Conservation (phyloP, 345 rosid species). For the Melastoma malabathricum region DNA sequence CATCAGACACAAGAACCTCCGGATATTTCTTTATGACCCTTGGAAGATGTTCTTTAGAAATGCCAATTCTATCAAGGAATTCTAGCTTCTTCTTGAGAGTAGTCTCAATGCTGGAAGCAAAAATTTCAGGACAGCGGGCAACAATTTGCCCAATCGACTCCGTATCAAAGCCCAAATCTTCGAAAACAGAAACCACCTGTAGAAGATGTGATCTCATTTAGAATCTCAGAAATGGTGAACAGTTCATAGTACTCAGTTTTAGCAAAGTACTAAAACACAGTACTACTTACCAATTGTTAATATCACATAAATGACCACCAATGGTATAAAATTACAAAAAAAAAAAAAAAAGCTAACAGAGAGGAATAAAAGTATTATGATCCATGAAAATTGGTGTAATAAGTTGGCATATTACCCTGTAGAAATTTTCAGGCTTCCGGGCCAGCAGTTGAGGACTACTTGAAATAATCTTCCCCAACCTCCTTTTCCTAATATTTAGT, state of each 20-base stretch:
- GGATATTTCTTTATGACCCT: constrained; percentile 76
- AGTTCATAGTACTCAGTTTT: no score
- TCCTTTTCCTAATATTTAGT: constrained; percentile 41
- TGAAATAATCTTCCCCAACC: constrained; percentile 55
- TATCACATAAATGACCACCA: no score
- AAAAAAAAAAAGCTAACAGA: no score
- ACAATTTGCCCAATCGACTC: constrained; percentile 46
- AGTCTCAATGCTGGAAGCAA: constrained; percentile 43
- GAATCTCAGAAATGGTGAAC: no score
- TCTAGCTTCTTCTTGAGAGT: constrained; percentile 55
- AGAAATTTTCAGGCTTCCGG: constrained; percentile 58
- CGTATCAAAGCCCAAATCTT: constrained; percentile 51
- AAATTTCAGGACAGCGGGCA: constrained; percentile 74
- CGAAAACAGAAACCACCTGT: constrained; percentile 58
- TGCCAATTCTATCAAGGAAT: constrained; percentile 47
- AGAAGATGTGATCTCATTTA: not conserved
- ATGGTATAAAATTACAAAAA: no score
- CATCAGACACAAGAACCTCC: constrained; percentile 57
- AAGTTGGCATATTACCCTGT: constrained; percentile 22
- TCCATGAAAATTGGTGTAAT: no score
- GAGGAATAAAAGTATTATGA: no score
- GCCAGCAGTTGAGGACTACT: constrained; percentile 73
- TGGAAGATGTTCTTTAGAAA: constrained; percentile 38
- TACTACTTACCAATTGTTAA: no score
- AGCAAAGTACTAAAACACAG: no score